These are phyloP conservation scores for Erodium texanum DNA, from an alignment of 441 rosid genomes.

Conservation along the genomic window DNA sequence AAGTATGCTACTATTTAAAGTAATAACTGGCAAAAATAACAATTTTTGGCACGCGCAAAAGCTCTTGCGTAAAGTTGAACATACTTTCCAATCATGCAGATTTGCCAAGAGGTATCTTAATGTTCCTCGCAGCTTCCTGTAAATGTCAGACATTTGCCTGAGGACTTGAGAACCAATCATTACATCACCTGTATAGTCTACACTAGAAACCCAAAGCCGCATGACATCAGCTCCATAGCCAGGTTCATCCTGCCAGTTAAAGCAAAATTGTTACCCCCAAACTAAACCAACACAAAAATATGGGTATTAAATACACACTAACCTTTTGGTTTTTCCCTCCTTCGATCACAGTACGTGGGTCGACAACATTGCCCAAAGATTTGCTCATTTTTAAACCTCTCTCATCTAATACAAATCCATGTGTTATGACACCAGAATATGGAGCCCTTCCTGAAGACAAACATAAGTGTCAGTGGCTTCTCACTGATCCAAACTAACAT, in stretches of 20 bases:
- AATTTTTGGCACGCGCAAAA: slow-evolving; percentile 5
- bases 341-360: slow-evolving; percentile 71
- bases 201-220: slow-evolving; percentile 99
- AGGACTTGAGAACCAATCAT: slow-evolving; percentile 81
- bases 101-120: slow-evolving; percentile 84
- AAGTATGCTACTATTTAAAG: slow-evolving; percentile 3
- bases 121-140: slow-evolving; percentile 92
- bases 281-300: slow-evolving; percentile 7
- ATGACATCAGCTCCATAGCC: slow-evolving; percentile 95
- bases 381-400: slow-evolving; percentile 97
- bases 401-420: slow-evolving; percentile 98
- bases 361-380: slow-evolving; percentile 91
- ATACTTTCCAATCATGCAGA: slow-evolving; percentile 95
- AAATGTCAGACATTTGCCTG: slow-evolving; percentile 89
- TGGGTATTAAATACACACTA: slow-evolving; percentile 4
- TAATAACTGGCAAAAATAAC: not conserved
- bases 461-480: slow-evolving; percentile 18
- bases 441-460: slow-evolving; percentile 75
- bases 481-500: not conserved
- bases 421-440: slow-evolving; percentile 75
- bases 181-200: slow-evolving; percentile 86
- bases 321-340: slow-evolving; percentile 88
- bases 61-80: slow-evolving; percentile 17
- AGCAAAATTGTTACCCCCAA: slow-evolving; percentile 9
- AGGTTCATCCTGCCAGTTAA: slow-evolving; percentile 69